A percentile compares a stretch with the other conserved stretches of the same genome.
Conservation (phyloP, 2,329 filamentous ascomycete genomes). For the Penicillium digitatum region DNA sequence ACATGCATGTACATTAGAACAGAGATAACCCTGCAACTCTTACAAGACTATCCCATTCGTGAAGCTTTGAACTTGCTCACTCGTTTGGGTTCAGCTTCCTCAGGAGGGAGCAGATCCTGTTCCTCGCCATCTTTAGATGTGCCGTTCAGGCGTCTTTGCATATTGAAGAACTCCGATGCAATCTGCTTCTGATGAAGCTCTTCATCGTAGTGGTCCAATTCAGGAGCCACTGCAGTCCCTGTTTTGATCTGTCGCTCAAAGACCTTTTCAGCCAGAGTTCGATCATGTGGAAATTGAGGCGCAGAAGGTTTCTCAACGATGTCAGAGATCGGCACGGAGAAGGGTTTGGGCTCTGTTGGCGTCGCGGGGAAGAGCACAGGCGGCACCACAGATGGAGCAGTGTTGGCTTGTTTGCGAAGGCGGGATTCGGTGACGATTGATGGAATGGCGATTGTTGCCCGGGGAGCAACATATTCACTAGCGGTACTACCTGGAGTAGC, state of each 20-base stretch:
- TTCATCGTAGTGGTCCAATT: constrained; percentile 67
- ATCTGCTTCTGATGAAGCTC: constrained; percentile 71
- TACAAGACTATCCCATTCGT: constrained; percentile 33
- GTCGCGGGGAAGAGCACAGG: constrained; percentile 39
- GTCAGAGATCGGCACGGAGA: constrained; percentile 36
- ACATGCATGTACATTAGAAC: not conserved
- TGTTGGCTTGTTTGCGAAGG: constrained; percentile 22
- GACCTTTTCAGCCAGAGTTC: constrained; percentile 57
- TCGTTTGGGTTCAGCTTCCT: constrained; percentile 52
- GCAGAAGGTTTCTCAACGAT: constrained; percentile 17
- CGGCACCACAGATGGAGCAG: constrained; percentile 22
- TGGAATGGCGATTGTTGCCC: constrained; percentile 15
- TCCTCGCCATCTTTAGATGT: constrained; percentile 68
- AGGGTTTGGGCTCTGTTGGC: constrained; percentile 36
- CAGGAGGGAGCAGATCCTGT: constrained; percentile 61
- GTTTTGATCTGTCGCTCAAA: constrained; percentile 48
- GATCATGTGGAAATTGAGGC: constrained; percentile 41
- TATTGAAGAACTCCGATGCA: constrained; percentile 73
- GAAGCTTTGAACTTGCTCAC: constrained; percentile 49
- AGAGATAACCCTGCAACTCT: not conserved
- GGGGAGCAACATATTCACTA: constrained; percentile 2
- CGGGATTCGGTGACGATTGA: constrained; percentile 19
- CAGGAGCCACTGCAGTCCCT: constrained; percentile 36
- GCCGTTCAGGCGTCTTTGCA: constrained; percentile 76
- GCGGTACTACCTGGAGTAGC: constrained; percentile 8